phyloP scores from a whole-genome alignment of 169 alveolate genomes.

The Sarcocystis neurona region DNA sequence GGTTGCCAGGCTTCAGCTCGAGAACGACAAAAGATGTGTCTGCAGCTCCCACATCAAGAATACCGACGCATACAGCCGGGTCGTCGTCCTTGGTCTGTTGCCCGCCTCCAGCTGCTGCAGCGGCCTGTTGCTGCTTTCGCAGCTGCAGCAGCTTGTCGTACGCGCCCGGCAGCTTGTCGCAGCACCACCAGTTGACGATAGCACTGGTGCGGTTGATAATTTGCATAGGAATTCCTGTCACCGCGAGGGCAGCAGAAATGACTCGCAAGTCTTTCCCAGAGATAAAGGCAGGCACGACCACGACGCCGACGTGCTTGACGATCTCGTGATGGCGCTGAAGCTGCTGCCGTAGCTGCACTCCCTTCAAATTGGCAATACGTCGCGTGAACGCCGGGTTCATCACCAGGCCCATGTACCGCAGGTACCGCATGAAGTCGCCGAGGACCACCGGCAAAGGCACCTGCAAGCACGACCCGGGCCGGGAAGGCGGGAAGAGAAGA shows the following conservation, averaged over 20 bases:
- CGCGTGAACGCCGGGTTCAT: neutral
- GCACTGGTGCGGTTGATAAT: neutral
- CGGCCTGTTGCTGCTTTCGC: neutral
- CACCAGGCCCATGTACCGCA: neutral
- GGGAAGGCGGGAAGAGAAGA: neutral
- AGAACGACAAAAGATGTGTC: neutral
- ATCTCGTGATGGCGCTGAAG: neutral
- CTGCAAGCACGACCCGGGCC: neutral
- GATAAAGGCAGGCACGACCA: conserved; percentile 11
- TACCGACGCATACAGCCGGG: conserved; percentile 18
- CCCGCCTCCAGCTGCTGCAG: neutral
- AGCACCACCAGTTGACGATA: conserved; percentile 37
- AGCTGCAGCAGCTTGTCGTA: neutral
- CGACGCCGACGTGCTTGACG: neutral
- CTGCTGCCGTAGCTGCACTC: neutral
- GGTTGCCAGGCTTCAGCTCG: conserved; percentile 10
- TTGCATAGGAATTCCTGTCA: neutral
- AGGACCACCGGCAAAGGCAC: conserved; percentile 18
- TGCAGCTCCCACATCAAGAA: neutral
- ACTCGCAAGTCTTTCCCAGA: neutral
- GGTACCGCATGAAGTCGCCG: neutral
- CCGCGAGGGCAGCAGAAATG: conserved; percentile 3
- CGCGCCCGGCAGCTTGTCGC: conserved; percentile 16
- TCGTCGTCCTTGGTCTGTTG: too few relatives aligned
- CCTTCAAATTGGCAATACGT: too few relatives aligned